phyloP scores from a whole-genome alignment of 2,329 filamentous ascomycete species.

The Trichophyton rubrum region DNA sequence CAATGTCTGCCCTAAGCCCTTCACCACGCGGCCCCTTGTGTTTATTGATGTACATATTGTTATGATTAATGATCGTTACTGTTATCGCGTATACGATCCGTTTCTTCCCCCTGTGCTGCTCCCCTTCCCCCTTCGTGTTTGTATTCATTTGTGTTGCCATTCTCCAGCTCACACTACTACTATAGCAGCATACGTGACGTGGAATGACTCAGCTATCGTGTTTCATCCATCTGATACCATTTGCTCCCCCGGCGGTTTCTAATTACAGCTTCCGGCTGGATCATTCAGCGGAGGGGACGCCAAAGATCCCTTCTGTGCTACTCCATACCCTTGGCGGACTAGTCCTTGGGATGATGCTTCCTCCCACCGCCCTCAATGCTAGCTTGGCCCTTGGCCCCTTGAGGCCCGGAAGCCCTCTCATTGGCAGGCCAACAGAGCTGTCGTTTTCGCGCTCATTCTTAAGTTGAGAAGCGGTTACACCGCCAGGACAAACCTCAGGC shows the following conservation, averaged over 20 bases:
- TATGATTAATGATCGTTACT: conserved; percentile 2
- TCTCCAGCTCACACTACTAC: background rate
- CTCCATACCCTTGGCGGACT: background rate
- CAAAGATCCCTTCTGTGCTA: background rate
- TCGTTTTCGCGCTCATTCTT: background rate
- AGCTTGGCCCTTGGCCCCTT: background rate
- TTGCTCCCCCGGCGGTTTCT: background rate
- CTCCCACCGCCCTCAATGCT: background rate
- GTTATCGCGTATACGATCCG: background rate
- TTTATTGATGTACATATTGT: background rate
- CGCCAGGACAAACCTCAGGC: background rate
- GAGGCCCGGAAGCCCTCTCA: background rate
- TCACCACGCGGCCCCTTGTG: background rate
- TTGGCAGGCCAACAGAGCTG: background rate
- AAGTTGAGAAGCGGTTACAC: background rate
- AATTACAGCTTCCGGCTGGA: background rate
- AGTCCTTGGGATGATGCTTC: background rate
- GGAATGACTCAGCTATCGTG: background rate
- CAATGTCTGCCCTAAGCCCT: background rate
- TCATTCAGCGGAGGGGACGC: background rate
- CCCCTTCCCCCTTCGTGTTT: background rate
- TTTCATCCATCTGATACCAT: background rate
- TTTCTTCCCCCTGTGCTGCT: background rate
- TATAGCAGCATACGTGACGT: background rate
- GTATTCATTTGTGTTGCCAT: background rate